Base-by-base conservation (phyloP, 257 asterid genomes). In the Phtheirospermum japonicum region DNA sequence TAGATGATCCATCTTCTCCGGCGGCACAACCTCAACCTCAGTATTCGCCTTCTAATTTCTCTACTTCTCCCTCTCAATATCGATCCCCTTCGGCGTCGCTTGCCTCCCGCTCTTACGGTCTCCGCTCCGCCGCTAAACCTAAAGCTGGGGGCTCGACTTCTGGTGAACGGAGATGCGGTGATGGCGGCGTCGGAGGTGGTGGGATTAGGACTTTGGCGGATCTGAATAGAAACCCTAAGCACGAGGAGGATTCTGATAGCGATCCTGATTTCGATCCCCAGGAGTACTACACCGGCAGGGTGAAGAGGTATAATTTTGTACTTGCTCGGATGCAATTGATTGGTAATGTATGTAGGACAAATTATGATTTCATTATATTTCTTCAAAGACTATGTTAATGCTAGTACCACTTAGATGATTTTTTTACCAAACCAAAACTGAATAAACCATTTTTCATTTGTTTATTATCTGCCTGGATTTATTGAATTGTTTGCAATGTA, bases 261-360 rank as follows among this genome's bases (percentile, higher is more conserved):
- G 96, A 90, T 64, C 72, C 90, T 16, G 97, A 87, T 79, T 80
- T 53, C 71, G 78, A 83, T 69, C 95, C 88, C 14, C 88, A 82
- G 76, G 95, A 81, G 78, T 87, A 78, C 67, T 85, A 87, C 53
- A 81, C 96, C 6, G 96, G 97, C 17, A 95, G 97, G 2, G 84
- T 85, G 59, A 87, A 87, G 77, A 89, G 97, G 97, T 89, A 59
- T 42, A 9, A 6, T 16, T 17, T 46, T 12, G 23, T 4, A 13
- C 7, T 23, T 9, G 7, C 4, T 30, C 1, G 18, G 12, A 7
- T 20, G 34, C 20, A n/a, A n/a, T n/a, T n/a, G n/a, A n/a, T n/a
- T n/a, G n/a, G n/a, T n/a, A n/a, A 7, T 33, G 37, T 33, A n/a
- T 33, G 37, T 33, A 33, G 37, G 5, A 33, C 37, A 4, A 2